These are phyloP conservation scores for Acer saccharum DNA, from an alignment of 345 rosid species.

Conservation along the genomic window DNA sequence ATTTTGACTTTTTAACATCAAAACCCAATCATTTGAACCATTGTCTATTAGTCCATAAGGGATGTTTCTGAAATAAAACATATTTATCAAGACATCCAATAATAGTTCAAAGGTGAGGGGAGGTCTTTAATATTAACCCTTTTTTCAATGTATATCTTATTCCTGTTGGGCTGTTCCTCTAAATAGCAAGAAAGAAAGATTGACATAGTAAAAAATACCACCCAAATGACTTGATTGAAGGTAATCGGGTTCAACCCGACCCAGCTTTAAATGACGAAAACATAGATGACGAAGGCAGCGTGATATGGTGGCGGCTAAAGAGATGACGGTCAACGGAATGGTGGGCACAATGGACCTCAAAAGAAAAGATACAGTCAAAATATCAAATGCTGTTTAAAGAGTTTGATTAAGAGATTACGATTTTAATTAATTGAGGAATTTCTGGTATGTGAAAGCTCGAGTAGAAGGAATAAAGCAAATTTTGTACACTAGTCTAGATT, in stretches of 20 bases:
- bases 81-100: no score
- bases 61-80: no score
- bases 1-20: no score
- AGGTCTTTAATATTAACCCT: no score
- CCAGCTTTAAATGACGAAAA: conserved; percentile 10
- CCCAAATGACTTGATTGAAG: no score
- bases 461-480: background rate
- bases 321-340: conserved; percentile 6
- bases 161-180: no score
- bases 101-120: no score
- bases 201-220: no score
- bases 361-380: background rate
- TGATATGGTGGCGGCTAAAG: background rate
- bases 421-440: background rate
- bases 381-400: background rate
- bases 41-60: no score
- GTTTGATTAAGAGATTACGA: background rate
- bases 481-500: background rate
- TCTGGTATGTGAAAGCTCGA: conserved; percentile 18
- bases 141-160: no score
- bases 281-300: background rate
- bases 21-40: no score
- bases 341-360: conserved; percentile 1
- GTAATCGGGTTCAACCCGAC: background rate
- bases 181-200: no score